A percentile compares a stretch with the other conserved stretches of the same genome.
These are phyloP conservation scores for Isoetes taiwanensis DNA, from an alignment of 75 land plant genomes.

Conservation along the genomic window DNA sequence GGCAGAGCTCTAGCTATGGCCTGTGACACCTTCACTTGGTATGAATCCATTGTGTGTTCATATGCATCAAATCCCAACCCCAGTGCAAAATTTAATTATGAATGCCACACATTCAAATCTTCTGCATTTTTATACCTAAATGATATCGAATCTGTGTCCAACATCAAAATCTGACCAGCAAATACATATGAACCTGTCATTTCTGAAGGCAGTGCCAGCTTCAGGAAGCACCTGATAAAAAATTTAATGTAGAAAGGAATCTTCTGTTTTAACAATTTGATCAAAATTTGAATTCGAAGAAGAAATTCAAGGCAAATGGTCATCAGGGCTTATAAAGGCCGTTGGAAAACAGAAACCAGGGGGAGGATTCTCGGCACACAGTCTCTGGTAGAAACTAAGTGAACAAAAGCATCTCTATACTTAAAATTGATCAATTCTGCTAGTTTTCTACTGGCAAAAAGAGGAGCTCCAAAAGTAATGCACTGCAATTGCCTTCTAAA, in stretches of 20 bases:
- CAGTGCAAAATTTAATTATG: too few species aligned
- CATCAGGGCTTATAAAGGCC: background rate
- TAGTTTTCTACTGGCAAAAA: constrained; percentile 3
- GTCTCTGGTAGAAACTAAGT: background rate
- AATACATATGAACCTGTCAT: constrained; percentile 7
- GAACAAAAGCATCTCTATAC: background rate
- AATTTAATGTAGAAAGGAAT: background rate
- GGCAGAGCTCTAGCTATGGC: too few species aligned
- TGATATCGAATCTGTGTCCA: constrained; percentile 9
- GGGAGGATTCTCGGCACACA: constrained; percentile 5
- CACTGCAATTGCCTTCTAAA: background rate
- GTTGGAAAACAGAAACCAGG: background rate
- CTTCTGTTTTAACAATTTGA: background rate
- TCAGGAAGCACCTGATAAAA: background rate
- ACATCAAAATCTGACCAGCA: constrained; percentile 6
- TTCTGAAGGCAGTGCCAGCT: background rate
- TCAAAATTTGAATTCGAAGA: too few species aligned
- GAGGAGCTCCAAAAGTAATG: constrained; percentile 8
- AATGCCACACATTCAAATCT: too few species aligned
- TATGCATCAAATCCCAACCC: too few species aligned
- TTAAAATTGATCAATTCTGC: background rate
- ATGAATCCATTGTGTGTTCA: too few species aligned
- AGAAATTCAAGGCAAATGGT: background rate
- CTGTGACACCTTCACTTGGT: too few species aligned
- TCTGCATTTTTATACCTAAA: too few species aligned